phyloP scores from a whole-genome alignment of 2,329 filamentous ascomycete genomes.

The Pyricularia sp. region DNA sequence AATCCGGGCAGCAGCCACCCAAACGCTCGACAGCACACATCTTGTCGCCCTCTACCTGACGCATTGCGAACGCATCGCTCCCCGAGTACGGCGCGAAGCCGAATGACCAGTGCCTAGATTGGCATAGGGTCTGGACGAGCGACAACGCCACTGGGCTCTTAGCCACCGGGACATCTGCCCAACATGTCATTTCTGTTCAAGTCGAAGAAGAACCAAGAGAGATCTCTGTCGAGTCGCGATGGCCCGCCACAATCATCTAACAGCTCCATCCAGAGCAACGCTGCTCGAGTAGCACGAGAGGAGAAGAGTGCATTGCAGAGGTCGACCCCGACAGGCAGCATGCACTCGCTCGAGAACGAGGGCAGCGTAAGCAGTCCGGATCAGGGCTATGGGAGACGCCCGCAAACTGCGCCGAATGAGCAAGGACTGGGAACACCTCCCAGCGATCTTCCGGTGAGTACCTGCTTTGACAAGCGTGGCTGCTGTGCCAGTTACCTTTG shows the following conservation, averaged over 20 bases:
- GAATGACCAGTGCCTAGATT: conserved; percentile 3
- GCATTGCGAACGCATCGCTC: not conserved
- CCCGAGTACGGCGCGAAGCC: not conserved
- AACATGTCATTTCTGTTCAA: conserved; percentile 78
- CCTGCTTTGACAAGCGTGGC: not conserved
- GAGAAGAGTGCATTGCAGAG: conserved; percentile 48
- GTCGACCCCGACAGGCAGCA: conserved; percentile 66
- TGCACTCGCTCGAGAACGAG: conserved; percentile 61
- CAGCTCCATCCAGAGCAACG: conserved; percentile 38
- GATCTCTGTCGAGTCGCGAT: conserved; percentile 46
- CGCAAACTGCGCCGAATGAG: conserved; percentile 46
- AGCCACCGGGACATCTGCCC: conserved; percentile 7
- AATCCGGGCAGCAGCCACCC: not conserved
- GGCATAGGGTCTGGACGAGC: conserved; percentile 3
- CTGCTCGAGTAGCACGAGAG: conserved; percentile 38
- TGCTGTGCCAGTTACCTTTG: not conserved
- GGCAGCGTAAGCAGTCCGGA: conserved; percentile 53
- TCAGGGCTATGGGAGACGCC: conserved; percentile 47
- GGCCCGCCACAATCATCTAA: conserved; percentile 33
- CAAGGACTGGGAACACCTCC: conserved; percentile 9
- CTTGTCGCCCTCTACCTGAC: not conserved
- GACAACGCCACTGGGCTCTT: conserved; percentile 1
- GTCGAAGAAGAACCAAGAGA: conserved; percentile 67
- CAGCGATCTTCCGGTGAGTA: conserved; percentile 32
- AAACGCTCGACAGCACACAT: not conserved